Conservation (phyloP, 305 asterid genomes). For the Solanum aculeatissimum region DNA sequence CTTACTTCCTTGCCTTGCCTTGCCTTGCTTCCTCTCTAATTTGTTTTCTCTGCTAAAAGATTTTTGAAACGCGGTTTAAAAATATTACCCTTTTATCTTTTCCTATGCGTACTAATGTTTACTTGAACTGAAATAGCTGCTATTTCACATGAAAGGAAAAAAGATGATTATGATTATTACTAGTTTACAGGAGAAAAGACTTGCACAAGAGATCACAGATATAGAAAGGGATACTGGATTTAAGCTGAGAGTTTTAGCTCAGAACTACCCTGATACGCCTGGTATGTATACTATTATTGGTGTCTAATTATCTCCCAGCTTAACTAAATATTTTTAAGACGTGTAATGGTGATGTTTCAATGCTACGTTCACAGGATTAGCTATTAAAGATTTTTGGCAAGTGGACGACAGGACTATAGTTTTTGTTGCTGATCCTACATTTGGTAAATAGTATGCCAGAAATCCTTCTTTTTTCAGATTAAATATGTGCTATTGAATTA, state of each 20-base stretch:
- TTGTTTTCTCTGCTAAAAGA: background rate
- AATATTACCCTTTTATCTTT: background rate
- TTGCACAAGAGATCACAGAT: conserved; percentile 52
- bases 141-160: background rate
- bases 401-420: conserved; percentile 82
- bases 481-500: background rate
- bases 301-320: background rate
- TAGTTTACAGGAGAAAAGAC: conserved; percentile 58
- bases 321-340: background rate
- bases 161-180: background rate
- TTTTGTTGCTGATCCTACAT: conserved; percentile 92
- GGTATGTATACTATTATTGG: conserved; percentile 19
- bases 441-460: conserved; percentile 32
- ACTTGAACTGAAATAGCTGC: background rate
- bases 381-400: conserved; percentile 75
- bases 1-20: background rate
- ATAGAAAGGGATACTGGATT: conserved; percentile 82
- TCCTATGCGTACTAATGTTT: background rate
- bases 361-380: conserved; percentile 42
- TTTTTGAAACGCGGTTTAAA: background rate
- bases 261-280: conserved; percentile 92
- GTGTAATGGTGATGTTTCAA: background rate
- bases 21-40: background rate
- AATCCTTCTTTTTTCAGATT: background rate
- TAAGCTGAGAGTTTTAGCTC: conserved; percentile 77